Base-by-base conservation (phyloP, 2,329 filamentous ascomycete species). In the Beauveria caledonica region DNA sequence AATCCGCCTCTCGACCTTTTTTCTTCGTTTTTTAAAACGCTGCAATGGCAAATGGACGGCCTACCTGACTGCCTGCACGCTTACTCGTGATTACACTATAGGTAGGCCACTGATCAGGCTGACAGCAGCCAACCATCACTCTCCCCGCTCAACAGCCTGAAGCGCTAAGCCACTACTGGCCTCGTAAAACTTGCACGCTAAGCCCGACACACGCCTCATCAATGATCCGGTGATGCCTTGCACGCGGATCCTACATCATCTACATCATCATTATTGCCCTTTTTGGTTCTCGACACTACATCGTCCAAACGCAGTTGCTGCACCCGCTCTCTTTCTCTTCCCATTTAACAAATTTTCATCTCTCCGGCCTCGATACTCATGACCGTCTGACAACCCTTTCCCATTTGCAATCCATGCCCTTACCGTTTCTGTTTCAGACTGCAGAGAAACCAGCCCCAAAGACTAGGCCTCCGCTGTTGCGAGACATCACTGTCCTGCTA, bases 181-280 rank as follows among this genome's bases (percentile, higher is more conserved):
- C 54, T 57, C 44, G 44, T 49, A 39, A 49, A 29, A 33, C 54
- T 23, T 29, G 9, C 54, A 40, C 54, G 54, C 54, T 57, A 49
- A 49, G 29, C 44, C 40, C 29, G 49, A 45, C 39, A 45, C 25
- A 25, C 23, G 17, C 23, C 25, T 19, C 33, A n/a, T 19, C 33
- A n/a, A 58, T 51, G 56, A 57, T 44, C 56, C 50, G 56, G 56
- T 58, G 56, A 58, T 58, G 46, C 36, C 23, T 7, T 58, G 33
- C 56, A 51, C 46, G 36, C 42, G 56, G 46, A 50, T 58, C 33
- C 46, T 33, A 17, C 27, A 53, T 29, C 21, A 19, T 44, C 36
- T 36, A 36, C 56, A 50, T 39, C 46, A 50, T 58, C 56, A 17
- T n/a, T 25, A 33, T 58, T 40, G 21, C 36, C 7, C n/a, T 36